Percentiles rank a stretch among this genome's conserved stretches.
Evolutionary conservation across 73 alveolate genomes (phyloP).

Genomic region (Uronychia binucleata): DNA sequence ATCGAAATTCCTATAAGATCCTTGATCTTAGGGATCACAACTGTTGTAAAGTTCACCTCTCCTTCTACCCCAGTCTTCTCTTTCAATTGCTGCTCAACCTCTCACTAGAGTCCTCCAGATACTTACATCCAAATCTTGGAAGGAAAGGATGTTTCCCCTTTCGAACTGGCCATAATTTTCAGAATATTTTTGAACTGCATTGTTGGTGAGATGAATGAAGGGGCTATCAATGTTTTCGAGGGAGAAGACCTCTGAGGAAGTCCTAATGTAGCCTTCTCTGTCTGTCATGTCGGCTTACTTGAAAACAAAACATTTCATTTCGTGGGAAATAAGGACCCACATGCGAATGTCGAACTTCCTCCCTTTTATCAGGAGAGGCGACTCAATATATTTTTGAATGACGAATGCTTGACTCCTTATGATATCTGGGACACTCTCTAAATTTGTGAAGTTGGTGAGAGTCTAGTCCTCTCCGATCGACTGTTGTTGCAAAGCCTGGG

Average conservation of each 20-base stretch:
- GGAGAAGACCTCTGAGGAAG: constrained; percentile 63
- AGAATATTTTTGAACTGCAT: constrained; percentile 84
- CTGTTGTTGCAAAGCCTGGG: too few species aligned
- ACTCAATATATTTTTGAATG: constrained; percentile 82
- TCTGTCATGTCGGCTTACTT: too few species aligned
- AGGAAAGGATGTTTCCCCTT: constrained; percentile 77
- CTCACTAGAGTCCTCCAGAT: too few species aligned
- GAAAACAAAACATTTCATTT: constrained; percentile 77
- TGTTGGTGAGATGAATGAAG: constrained; percentile 85
- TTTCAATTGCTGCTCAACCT: too few species aligned
- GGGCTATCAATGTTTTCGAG: constrained; percentile 58
- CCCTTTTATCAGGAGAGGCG: constrained; percentile 78
- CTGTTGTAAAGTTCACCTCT: too few species aligned
- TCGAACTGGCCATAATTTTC: constrained; percentile 86
- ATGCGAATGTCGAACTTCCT: constrained; percentile 92
- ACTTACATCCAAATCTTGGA: constrained; percentile 79
- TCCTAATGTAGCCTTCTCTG: constrained; percentile 78
- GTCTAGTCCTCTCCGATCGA: too few species aligned
- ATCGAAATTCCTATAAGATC: too few species aligned
- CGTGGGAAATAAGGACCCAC: constrained; percentile 91
- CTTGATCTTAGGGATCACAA: too few species aligned
- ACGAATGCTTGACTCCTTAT: constrained; percentile 31
- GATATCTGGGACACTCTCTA: too few species aligned
- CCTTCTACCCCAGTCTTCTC: too few species aligned
- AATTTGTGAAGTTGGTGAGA: too few species aligned